Conservation (phyloP, 179 eudicot species). For the Vitellaria paradoxa region DNA sequence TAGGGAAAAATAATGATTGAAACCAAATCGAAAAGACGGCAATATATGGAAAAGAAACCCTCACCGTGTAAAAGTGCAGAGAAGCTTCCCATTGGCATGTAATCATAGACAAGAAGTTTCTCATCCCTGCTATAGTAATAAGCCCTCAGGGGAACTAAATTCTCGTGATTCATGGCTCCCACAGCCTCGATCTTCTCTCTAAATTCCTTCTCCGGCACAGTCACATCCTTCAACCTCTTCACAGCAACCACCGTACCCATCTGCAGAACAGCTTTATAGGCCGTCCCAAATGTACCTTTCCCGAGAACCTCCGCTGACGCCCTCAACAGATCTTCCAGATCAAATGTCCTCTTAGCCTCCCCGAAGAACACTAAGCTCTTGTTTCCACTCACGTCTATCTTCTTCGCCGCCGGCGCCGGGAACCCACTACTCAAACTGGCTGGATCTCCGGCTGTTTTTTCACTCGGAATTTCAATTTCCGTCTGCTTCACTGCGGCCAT, state of each 20-base stretch:
- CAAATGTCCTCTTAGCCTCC: conserved; percentile 35
- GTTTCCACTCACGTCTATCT: conserved; percentile 11
- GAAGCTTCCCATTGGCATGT: conserved; percentile 76
- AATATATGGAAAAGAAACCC: not conserved
- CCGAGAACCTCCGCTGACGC: conserved; percentile 87
- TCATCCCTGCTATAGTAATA: conserved; percentile 63
- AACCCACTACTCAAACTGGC: not conserved
- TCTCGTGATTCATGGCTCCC: conserved; percentile 59
- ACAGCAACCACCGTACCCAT: conserved; percentile 53
- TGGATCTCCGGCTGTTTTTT: conserved; percentile 8
- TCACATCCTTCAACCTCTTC: conserved; percentile 67
- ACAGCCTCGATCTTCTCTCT: conserved; percentile 55
- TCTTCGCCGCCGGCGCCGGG: not conserved
- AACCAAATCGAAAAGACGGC: not conserved
- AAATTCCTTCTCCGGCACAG: conserved; percentile 51
- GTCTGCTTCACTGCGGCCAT: conserved; percentile 5
- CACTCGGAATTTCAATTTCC: conserved; percentile 12
- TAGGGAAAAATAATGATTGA: too few species aligned
- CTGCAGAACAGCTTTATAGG: conserved; percentile 72
- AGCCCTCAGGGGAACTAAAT: conserved; percentile 67
- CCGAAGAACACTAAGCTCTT: conserved; percentile 62
- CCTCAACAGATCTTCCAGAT: conserved; percentile 68
- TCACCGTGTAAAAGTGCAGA: conserved; percentile 83
- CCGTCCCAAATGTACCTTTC: conserved; percentile 76
- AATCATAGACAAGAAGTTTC: conserved; percentile 74